A percentile compares a stretch with the other conserved stretches of the same genome.
phyloP scores from a whole-genome alignment of 83 land plant species.

The Picea abies region DNA sequence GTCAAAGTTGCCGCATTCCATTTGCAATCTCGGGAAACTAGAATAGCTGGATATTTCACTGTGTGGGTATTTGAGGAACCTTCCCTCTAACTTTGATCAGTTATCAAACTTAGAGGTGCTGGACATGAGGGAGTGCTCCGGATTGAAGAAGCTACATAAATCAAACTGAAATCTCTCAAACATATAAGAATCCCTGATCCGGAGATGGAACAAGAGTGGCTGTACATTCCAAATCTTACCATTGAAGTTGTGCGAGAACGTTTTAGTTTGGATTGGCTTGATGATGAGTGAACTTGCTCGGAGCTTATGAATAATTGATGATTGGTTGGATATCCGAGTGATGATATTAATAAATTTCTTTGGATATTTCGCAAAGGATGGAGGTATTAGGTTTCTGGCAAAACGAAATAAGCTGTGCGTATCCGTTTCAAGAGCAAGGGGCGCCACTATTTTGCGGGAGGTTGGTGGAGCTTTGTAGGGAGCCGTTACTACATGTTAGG shows the following conservation, averaged over 20 bases:
- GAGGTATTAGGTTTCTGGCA: too few relatives aligned
- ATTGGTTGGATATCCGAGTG: too few relatives aligned
- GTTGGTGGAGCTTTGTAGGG: too few relatives aligned
- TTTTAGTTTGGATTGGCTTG: background rate
- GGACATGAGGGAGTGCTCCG: slow-evolving; percentile 63
- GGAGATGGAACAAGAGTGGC: slow-evolving; percentile 43
- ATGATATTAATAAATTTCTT: too few relatives aligned
- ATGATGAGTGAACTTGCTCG: background rate
- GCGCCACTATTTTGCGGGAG: too few relatives aligned
- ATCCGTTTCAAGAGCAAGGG: too few relatives aligned
- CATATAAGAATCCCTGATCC: slow-evolving; percentile 51
- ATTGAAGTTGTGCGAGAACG: background rate
- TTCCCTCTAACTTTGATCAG: slow-evolving; percentile 46
- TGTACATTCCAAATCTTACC: background rate
- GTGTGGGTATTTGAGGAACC: slow-evolving; percentile 35
- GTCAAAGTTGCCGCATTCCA: slow-evolving; percentile 37
- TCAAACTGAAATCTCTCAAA: slow-evolving; percentile 23
- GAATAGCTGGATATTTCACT: slow-evolving; percentile 57
- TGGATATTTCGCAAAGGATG: too few relatives aligned
- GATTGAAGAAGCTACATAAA: slow-evolving; percentile 30
- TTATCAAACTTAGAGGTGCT: slow-evolving; percentile 40
- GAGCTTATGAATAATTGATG: too few relatives aligned
- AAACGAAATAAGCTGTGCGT: too few relatives aligned
- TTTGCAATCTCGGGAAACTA: slow-evolving; percentile 28
- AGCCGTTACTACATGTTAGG: too few relatives aligned